Conservation (phyloP, 139 green algal genomes). For the Chlorella vulgaris region DNA sequence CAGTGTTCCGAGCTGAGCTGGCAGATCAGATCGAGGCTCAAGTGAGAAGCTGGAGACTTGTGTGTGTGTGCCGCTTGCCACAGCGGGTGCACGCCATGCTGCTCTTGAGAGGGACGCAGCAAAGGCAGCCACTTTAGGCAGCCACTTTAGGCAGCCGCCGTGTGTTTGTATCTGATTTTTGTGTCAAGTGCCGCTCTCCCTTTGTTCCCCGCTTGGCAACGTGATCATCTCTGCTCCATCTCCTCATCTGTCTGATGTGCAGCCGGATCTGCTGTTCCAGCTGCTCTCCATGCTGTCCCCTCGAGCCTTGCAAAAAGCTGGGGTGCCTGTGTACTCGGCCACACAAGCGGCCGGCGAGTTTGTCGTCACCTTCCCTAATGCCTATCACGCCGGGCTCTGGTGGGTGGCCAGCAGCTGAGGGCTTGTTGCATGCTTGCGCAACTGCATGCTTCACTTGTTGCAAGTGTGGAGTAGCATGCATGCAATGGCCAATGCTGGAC, state of each 20-base stretch:
- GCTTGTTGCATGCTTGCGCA: not conserved
- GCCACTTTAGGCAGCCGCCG: too few species aligned
- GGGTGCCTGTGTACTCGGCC: constrained; percentile 64
- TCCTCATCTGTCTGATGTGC: too few species aligned
- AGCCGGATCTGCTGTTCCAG: constrained; percentile 84
- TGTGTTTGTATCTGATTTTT: too few species aligned
- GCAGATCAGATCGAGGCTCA: constrained; percentile 61
- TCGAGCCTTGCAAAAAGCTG: constrained; percentile 45
- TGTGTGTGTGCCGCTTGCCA: not conserved
- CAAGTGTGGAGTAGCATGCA: too few species aligned
- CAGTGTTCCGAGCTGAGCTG: constrained; percentile 68
- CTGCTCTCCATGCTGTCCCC: constrained; percentile 79
- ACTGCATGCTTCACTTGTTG: not conserved
- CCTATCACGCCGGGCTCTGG: constrained; percentile 78
- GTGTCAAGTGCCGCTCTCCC: too few species aligned
- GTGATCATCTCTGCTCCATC: constrained; percentile 14
- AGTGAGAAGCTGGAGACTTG: not conserved
- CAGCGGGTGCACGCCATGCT: not conserved
- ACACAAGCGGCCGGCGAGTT: constrained; percentile 72
- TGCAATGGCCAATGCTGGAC: too few species aligned
- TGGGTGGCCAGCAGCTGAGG: not conserved
- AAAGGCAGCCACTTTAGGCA: too few species aligned
- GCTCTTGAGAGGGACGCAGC: too few species aligned
- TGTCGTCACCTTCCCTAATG: constrained; percentile 83
- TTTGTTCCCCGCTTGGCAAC: too few species aligned